These are phyloP conservation scores for Vanrija sp. DNA, from an alignment of 1,284 basidiomycete genomes.

Conservation along the genomic window DNA sequence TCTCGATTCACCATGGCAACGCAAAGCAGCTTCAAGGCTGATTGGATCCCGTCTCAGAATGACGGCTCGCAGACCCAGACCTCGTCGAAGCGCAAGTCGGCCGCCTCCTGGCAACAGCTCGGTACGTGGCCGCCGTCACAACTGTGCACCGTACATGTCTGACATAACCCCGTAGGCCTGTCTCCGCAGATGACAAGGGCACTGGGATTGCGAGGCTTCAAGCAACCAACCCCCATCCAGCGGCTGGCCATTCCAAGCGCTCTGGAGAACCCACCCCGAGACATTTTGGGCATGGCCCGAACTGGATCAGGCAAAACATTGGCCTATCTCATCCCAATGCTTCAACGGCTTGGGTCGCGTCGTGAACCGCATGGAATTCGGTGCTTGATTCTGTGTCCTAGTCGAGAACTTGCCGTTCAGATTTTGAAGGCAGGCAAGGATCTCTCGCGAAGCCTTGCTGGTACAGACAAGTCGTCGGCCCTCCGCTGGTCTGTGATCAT, in stretches of 20 bases:
- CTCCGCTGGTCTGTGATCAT: slow-evolving; percentile 92
- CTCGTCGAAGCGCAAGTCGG: not conserved
- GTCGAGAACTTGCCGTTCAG: slow-evolving; percentile 90
- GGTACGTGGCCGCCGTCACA: slow-evolving; percentile 20
- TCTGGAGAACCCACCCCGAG: slow-evolving; percentile 77
- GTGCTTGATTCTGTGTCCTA: slow-evolving; percentile 84
- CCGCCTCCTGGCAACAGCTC: slow-evolving; percentile 31
- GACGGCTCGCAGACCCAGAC: not conserved
- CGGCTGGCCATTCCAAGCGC: slow-evolving; percentile 82
- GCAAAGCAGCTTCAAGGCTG: slow-evolving; percentile 8
- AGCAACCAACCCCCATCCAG: slow-evolving; percentile 94
- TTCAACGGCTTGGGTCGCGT: slow-evolving; percentile 77
- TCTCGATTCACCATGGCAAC: not conserved
- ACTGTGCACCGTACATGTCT: slow-evolving; percentile 11
- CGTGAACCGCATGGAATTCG: slow-evolving; percentile 79
- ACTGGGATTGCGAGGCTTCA: slow-evolving; percentile 87
- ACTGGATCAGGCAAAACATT: slow-evolving; percentile 98
- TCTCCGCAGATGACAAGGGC: slow-evolving; percentile 78
- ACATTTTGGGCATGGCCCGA: slow-evolving; percentile 96
- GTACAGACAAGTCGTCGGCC: slow-evolving; percentile 52
- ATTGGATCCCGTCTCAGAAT: slow-evolving; percentile 6
- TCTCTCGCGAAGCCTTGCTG: slow-evolving; percentile 62
- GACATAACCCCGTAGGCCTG: slow-evolving; percentile 59
- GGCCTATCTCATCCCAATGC: slow-evolving; percentile 89
- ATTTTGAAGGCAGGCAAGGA: slow-evolving; percentile 93